Evolutionary conservation across 495 filamentous ascomycete species (phyloP), one percentile per base, ranked within the genome.

Genomic region (Acidiella bohemica): DNA sequence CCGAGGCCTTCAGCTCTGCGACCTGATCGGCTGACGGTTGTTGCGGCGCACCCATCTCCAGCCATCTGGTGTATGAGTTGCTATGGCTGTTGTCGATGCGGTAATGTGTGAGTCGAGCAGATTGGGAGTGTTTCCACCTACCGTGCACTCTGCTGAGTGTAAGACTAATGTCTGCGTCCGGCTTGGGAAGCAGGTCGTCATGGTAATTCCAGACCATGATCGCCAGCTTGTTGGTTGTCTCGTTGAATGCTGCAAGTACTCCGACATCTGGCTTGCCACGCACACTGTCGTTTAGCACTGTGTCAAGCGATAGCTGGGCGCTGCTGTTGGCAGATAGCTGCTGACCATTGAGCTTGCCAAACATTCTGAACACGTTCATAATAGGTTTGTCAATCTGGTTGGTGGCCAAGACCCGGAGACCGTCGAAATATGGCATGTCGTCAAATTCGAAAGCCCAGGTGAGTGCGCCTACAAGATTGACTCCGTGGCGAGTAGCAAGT

Each of bases 141-240:
- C n/a, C 13, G 11, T 25, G 19, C 14, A 47, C 20, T 12, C 38
- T 31, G 10, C 18, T 36, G 23, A 50, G 22, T 20, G 41, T 35
- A 13, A 45, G 31, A 5, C 21, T 34, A 14, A 50, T 27, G 14
- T 44, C 31, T 14, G 41, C 41, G 32, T 50, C 47, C 5, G 33
- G 47, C 29, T 50, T 50, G 11, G 47, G 47, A 16, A 50, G 37
- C 5, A 20, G 30, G 24, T 50, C 36, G 33, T 50, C 47, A 26
- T 50, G 47, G 30, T 50, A 50, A 22, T 50, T 44, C 47, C 47
- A 50, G 9, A 50, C 27, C 36, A 50, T 45, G 8, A 41, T 23
- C 10, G 37, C 36, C 5, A 50, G 19, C 12, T 32, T 44, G 25
- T 37, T 31, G 5, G 25, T 38, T 7, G 34, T 41, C 11, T 40